A percentile compares a stretch with the other conserved stretches of the same genome.
Evolutionary conservation across 352 stramenopile genomes (phyloP).

Genomic region (Plasmopara viticola): DNA sequence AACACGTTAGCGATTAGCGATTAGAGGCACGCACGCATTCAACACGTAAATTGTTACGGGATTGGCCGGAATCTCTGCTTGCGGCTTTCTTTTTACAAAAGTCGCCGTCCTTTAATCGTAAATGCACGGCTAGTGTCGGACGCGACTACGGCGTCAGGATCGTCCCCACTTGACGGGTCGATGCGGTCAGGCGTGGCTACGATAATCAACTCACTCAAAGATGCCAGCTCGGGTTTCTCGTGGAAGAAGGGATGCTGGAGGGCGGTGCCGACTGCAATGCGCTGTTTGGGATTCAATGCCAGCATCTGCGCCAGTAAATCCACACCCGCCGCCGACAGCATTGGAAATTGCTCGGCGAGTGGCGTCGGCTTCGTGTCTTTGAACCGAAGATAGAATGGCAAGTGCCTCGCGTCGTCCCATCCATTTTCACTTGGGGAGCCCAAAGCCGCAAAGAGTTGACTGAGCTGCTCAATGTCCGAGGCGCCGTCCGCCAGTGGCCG

Average conservation of each 20-base stretch:
- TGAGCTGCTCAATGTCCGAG: constrained; percentile 80
- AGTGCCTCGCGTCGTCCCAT: constrained; percentile 41
- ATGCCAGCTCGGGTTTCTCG: constrained; percentile 32
- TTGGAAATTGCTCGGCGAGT: constrained; percentile 51
- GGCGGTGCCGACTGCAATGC: constrained; percentile 44
- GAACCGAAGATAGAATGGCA: constrained; percentile 76
- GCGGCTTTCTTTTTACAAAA: constrained; percentile 32
- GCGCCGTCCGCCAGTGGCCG: constrained; percentile 51
- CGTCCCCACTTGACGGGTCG: constrained; percentile 13
- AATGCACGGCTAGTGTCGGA: constrained; percentile 19
- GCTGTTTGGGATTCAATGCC: constrained; percentile 49
- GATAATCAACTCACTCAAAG: constrained; percentile 25
- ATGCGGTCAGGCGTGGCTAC: constrained; percentile 22
- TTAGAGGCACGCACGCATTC: constrained; percentile 7
- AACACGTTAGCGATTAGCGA: not conserved
- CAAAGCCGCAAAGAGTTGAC: constrained; percentile 58
- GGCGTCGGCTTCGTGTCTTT: constrained; percentile 54
- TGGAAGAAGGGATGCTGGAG: constrained; percentile 60
- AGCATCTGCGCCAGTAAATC: constrained; percentile 51
- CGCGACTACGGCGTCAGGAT: constrained; percentile 11
- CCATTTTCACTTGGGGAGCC: constrained; percentile 58
- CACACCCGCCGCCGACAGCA: constrained; percentile 42
- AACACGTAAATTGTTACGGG: too few relatives aligned
- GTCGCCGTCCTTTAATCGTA: constrained; percentile 48
- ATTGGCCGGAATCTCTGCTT: too few relatives aligned